Evolutionary conservation across 1,139 yeast species (phyloP).

Genomic region (Zygoascus hellenicus): DNA sequence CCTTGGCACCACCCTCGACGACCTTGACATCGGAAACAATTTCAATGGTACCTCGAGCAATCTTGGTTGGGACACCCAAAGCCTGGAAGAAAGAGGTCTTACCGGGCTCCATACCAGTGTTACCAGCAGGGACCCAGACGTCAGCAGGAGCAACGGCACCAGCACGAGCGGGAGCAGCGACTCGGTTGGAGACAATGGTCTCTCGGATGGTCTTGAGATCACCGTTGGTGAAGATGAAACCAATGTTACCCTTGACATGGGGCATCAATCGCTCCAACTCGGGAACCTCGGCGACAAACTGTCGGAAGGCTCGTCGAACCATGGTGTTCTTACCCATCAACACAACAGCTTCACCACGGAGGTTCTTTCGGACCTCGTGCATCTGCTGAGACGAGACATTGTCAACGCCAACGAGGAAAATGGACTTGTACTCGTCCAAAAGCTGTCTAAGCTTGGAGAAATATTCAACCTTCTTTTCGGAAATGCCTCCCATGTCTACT

Average conservation of each 20-base stretch:
- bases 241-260: slow-evolving; percentile 94
- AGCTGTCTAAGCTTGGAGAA: slow-evolving; percentile 92
- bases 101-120: slow-evolving; percentile 99
- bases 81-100: slow-evolving; percentile 99
- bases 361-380: slow-evolving; percentile 98
- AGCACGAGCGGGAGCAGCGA: slow-evolving; percentile 99
- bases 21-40: slow-evolving; percentile 96
- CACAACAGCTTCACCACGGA: slow-evolving; percentile 91
- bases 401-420: slow-evolving; percentile 98
- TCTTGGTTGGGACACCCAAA: slow-evolving; percentile 99
- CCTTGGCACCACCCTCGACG: slow-evolving; percentile 77
- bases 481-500: slow-evolving; percentile 99
- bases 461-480: slow-evolving; percentile 96
- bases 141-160: slow-evolving; percentile 99
- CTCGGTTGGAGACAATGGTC: slow-evolving; percentile 80
- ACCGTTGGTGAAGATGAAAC: slow-evolving; percentile 97
- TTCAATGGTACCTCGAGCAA: slow-evolving; percentile 99
- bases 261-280: slow-evolving; percentile 95
- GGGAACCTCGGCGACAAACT: slow-evolving; percentile 88
- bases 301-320: slow-evolving; percentile 99
- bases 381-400: slow-evolving; percentile 99
- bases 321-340: slow-evolving; percentile 99
- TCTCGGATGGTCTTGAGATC: slow-evolving; percentile 93
- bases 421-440: slow-evolving; percentile 94
- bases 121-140: slow-evolving; percentile 97